Percentiles rank a stretch among this genome's conserved stretches.
phyloP scores from a whole-genome alignment of 352 stramenopile species.

The Pythium folliculosum region DNA sequence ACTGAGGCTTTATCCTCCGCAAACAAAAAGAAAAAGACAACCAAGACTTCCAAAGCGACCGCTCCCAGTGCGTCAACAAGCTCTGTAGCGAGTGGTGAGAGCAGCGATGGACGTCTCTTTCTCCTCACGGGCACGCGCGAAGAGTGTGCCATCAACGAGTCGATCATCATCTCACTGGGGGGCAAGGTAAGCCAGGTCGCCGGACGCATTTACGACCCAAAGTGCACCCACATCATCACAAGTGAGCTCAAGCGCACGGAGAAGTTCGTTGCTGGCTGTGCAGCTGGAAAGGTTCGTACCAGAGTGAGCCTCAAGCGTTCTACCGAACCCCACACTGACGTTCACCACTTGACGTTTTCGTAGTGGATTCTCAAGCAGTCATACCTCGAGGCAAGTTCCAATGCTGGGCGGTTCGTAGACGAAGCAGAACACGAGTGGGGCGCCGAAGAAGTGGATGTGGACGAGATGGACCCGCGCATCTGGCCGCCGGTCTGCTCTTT shows the following conservation, averaged over 20 bases:
- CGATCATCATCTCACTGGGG: conserved; percentile 69
- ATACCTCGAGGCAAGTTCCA: conserved; percentile 71
- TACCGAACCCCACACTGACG: no score
- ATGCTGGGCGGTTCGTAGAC: conserved; percentile 67
- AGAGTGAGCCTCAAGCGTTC: no score
- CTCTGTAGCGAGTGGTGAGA: not conserved
- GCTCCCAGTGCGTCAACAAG: not conserved
- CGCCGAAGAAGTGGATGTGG: conserved; percentile 44
- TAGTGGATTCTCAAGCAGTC: conserved; percentile 88
- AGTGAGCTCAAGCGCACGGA: conserved; percentile 86
- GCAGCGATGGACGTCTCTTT: conserved; percentile 41
- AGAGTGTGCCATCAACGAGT: conserved; percentile 72
- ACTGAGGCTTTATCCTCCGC: conserved; percentile 18
- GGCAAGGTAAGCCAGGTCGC: conserved; percentile 60
- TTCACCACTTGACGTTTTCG: not conserved
- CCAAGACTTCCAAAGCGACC: not conserved
- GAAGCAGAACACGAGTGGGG: conserved; percentile 80
- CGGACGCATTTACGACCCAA: conserved; percentile 64
- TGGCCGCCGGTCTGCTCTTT: conserved; percentile 60
- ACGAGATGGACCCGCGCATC: conserved; percentile 75
- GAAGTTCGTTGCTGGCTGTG: conserved; percentile 84
- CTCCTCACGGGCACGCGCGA: conserved; percentile 76
- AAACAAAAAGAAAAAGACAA: conserved; percentile 28
- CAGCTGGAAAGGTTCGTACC: conserved; percentile 68
- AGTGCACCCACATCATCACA: conserved; percentile 86